A percentile compares a stretch with the other conserved stretches of the same genome.
These are phyloP conservation scores for Mycothermus thermophilus DNA, from an alignment of 495 filamentous ascomycete species.

Conservation along the genomic window DNA sequence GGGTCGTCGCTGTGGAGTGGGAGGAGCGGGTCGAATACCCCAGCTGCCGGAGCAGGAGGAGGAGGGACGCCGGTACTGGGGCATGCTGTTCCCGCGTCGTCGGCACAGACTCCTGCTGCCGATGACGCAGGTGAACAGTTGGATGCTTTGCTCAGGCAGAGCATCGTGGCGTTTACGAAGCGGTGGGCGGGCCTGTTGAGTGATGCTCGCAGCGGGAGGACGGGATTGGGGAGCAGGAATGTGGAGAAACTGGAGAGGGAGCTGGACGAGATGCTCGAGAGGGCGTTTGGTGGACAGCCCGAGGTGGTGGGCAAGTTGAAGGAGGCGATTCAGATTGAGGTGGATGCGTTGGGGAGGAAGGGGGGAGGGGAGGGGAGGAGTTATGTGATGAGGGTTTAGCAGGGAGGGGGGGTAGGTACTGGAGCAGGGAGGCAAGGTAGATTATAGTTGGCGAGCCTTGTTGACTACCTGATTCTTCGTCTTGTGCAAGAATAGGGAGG, in stretches of 20 bases:
- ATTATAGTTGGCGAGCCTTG: too few species aligned
- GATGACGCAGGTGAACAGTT: conserved; percentile 67
- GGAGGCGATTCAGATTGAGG: conserved; percentile 35
- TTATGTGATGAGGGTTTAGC: conserved; percentile 5
- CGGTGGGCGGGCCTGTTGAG: conserved; percentile 37
- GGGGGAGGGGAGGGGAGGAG: conserved; percentile 5
- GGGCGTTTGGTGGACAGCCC: conserved; percentile 32
- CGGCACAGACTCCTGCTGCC: conserved; percentile 5
- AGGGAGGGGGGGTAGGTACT: too few species aligned
- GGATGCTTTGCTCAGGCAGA: conserved; percentile 59
- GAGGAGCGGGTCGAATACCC: conserved; percentile 8
- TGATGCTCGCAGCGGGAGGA: conserved; percentile 14
- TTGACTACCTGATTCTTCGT: too few species aligned
- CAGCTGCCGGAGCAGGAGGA: conserved; percentile 3
- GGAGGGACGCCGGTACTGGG: conserved; percentile 1
- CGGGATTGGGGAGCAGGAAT: conserved; percentile 25
- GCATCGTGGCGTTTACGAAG: conserved; percentile 69
- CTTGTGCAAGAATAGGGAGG: too few species aligned
- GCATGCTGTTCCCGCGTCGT: too few species aligned
- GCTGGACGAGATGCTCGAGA: conserved; percentile 30
- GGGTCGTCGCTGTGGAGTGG: conserved; percentile 25
- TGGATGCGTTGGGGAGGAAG: conserved; percentile 22
- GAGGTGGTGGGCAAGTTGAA: conserved; percentile 36
- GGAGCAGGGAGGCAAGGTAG: too few species aligned
- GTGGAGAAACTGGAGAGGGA: conserved; percentile 30